A percentile compares a stretch with the other conserved stretches of the same genome.
Evolutionary conservation across 1,139 yeast species (phyloP).

Genomic region (Zhuliangozyma blackwelliae): DNA sequence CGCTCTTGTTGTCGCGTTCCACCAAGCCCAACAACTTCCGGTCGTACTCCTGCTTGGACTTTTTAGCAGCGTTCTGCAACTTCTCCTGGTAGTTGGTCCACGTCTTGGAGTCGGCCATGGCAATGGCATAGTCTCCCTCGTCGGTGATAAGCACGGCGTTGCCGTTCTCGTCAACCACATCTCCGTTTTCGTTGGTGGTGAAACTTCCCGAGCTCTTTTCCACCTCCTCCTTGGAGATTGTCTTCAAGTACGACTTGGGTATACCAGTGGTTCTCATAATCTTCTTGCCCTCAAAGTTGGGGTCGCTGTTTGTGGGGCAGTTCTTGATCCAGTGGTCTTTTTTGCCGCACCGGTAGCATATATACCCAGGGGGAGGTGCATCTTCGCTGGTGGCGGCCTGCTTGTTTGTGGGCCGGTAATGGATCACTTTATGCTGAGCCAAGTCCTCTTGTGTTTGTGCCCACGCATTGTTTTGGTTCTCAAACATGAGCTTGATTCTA

Average conservation of each 20-base stretch:
- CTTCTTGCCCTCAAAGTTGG: conserved; percentile 88
- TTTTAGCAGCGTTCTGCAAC: conserved; percentile 49
- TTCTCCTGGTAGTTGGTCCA: conserved; percentile 86
- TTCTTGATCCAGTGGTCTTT: conserved; percentile 96
- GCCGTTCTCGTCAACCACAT: conserved; percentile 56
- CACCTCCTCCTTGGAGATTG: conserved; percentile 52
- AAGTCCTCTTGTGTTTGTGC: conserved; percentile 87
- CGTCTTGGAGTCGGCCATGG: conserved; percentile 87
- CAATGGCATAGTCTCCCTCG: conserved; percentile 92
- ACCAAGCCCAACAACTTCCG: conserved; percentile 29
- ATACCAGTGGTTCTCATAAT: conserved; percentile 95
- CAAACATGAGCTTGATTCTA: conserved; percentile 83
- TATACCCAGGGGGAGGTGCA: conserved; percentile 92
- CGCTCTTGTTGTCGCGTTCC: conserved; percentile 38
- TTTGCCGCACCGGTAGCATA: conserved; percentile 94
- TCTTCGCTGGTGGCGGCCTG: conserved; percentile 44
- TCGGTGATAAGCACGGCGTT: conserved; percentile 82
- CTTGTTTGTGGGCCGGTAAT: conserved; percentile 37
- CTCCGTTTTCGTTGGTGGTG: conserved; percentile 43
- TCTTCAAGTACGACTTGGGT: conserved; percentile 86
- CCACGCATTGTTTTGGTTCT: conserved; percentile 92
- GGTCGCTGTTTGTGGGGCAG: conserved; percentile 92
- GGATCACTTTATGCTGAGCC: conserved; percentile 70
- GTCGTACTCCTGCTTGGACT: conserved; percentile 42
- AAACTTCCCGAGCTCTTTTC: conserved; percentile 51